Evolutionary conservation across 75 land plant genomes (phyloP), one percentile per base, ranked within the genome.

Genomic region (Sequoia sempervirens): DNA sequence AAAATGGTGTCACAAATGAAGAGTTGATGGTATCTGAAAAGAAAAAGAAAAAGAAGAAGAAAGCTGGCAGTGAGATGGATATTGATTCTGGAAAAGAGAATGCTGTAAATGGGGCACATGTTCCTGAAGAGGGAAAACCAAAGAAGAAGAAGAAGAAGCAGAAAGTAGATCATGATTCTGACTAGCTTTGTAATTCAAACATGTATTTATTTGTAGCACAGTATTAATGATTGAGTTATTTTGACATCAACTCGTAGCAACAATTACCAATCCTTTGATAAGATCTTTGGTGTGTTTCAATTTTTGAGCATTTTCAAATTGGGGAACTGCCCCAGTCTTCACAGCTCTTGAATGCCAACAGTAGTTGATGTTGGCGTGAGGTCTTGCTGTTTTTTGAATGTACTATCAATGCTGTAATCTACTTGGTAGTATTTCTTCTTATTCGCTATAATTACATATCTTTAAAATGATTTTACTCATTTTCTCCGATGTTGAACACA

Each of bases 41-140:
- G 86, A 85, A 52, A 88, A 91, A 82, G 84, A 88, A 86, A 68
- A 86, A 85, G 84, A 85, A 53, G 86, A 91, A 82, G 83, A 88
- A 86, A 79, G 87, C 37, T 20, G 86, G 40, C 43, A 46, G 72
- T n/a, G 53, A 64, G 26, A 87, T 58, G 87, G 86, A 80, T 58
- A 84, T 61, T 43, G 74, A 85, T 18, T 79, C 14, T 1, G 45
- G 79, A 36, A 82, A 85, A 45, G 83, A 81, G 18, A 72, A 23
- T 34, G 83, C 81, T 14, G 84, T 38, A n/a, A 85, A 79, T 32
- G 88, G 80, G 75, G n/a, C 45, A 8, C 75, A 40, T 13, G 68
- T 82, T 53, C 81, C 74, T 4, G 66, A 82, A 52, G 86, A 83
- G 6, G 53, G 26, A 2, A 90, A 86, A 76, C 85, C 82, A 79